Conservation (phyloP, 768 basidiomycete species). For the Sporobolomyces pararoseus region DNA sequence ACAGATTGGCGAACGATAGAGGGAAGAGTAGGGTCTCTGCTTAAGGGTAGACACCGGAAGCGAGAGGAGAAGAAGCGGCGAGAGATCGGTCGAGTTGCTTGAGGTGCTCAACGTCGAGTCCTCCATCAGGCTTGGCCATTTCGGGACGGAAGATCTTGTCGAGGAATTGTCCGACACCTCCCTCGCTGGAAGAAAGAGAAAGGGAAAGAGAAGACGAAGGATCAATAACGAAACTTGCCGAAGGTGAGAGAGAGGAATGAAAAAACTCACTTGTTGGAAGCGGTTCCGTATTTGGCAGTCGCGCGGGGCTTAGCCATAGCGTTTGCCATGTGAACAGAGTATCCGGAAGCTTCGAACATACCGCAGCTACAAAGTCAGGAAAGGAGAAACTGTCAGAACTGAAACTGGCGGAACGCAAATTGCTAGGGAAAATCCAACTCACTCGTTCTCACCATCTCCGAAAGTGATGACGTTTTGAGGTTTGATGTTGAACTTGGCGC, state of each 20-base stretch:
- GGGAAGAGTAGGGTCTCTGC: background rate
- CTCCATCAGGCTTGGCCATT: conserved; percentile 3
- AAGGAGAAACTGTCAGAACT: background rate
- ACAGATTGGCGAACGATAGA: background rate
- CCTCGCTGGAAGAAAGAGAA: conserved; percentile 22
- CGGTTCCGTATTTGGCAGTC: conserved; percentile 37
- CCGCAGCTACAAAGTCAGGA: conserved; percentile 17
- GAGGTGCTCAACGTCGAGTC: conserved; percentile 29
- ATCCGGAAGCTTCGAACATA: conserved; percentile 40
- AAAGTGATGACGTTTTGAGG: conserved; percentile 42
- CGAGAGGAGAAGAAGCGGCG: conserved; percentile 25
- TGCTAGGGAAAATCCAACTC: conserved; percentile 1
- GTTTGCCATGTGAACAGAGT: conserved; percentile 39
- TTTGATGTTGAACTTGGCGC: conserved; percentile 38
- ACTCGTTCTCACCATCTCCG: conserved; percentile 44
- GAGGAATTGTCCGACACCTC: conserved; percentile 43
- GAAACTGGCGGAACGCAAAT: background rate
- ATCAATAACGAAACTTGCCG: background rate
- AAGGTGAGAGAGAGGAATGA: background rate
- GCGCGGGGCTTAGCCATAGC: conserved; percentile 38
- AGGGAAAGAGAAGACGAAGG: background rate
- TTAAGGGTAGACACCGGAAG: conserved; percentile 34
- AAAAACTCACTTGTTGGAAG: conserved; percentile 28
- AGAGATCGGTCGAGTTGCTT: conserved; percentile 29
- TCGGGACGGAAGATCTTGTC: conserved; percentile 41